Conservation (phyloP, 192 early-diverging fungal genomes). For the Dissophora globulifera region DNA sequence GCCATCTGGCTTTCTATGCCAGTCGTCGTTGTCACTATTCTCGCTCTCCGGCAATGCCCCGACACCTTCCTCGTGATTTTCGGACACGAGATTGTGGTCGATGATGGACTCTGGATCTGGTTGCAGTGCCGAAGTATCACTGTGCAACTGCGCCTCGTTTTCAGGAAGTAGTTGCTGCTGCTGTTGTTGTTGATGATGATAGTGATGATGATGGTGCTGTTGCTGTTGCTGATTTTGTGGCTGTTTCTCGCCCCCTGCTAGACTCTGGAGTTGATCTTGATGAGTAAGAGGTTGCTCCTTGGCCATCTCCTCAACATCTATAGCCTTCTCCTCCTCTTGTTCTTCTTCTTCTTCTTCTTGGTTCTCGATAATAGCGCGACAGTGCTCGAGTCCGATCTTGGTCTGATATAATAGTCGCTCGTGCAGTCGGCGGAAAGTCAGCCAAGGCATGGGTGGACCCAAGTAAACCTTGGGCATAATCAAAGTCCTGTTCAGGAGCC, state of each 20-base stretch:
- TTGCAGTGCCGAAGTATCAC: no score
- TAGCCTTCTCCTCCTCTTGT: neutral
- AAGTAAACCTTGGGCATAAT: slow-evolving; percentile 63
- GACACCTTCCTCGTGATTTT: neutral
- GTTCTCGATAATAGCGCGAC: slow-evolving; percentile 42
- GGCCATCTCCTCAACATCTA: neutral
- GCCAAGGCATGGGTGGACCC: slow-evolving; percentile 67
- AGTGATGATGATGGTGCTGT: slow-evolving; percentile 1
- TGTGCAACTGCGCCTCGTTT: no score
- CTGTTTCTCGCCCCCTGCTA: slow-evolving; percentile 1
- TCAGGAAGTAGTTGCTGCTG: neutral
- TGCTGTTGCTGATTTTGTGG: slow-evolving; percentile 1
- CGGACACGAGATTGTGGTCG: neutral
- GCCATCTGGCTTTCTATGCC: neutral
- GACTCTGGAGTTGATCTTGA: neutral
- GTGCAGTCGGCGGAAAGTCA: slow-evolving; percentile 54
- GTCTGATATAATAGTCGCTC: slow-evolving; percentile 59
- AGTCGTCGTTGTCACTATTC: neutral
- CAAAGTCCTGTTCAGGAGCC: slow-evolving; percentile 60
- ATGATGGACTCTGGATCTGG: no score
- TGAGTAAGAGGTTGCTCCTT: neutral
- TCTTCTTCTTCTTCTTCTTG: slow-evolving; percentile 13
- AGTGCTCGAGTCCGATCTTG: slow-evolving; percentile 65
- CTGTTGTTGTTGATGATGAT: slow-evolving; percentile 15
- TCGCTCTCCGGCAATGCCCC: no score